These are phyloP conservation scores for Zymoseptoria pseudotritici DNA, from an alignment of 2,329 filamentous ascomycete species.

Conservation along the genomic window DNA sequence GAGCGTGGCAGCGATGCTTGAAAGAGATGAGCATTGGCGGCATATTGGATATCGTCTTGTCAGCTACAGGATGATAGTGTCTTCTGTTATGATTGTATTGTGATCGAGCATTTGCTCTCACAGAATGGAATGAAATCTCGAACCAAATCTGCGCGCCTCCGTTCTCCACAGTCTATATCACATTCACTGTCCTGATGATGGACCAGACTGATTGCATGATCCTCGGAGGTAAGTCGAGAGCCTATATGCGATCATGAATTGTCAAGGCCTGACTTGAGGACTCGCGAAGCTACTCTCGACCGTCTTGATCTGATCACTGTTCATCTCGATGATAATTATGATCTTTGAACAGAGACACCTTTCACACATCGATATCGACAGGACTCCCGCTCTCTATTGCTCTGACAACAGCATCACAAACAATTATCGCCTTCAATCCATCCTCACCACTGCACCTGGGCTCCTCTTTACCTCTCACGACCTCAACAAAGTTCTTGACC, in stretches of 20 bases:
- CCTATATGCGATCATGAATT: too few relatives aligned
- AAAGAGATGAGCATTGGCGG: not conserved
- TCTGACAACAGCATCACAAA: constrained; percentile 46
- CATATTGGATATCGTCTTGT: not conserved
- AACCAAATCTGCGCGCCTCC: not conserved
- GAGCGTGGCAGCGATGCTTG: constrained; percentile 14
- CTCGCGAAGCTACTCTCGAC: too few relatives aligned
- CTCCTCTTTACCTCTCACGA: constrained; percentile 37
- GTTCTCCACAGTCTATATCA: not conserved
- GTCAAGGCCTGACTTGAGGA: too few relatives aligned
- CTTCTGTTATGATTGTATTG: not conserved
- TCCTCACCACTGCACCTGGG: constrained; percentile 44
- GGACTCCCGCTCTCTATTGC: constrained; percentile 33
- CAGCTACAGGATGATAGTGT: not conserved
- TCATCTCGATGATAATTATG: too few relatives aligned
- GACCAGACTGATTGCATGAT: too few relatives aligned
- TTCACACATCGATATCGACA: constrained; percentile 8
- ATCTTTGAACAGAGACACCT: not conserved
- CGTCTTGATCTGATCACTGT: too few relatives aligned
- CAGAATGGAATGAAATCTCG: constrained; percentile 1
- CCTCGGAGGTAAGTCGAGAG: too few relatives aligned
- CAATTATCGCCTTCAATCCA: constrained; percentile 45
- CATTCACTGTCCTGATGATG: too few relatives aligned
- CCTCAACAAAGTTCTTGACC: constrained; percentile 44
- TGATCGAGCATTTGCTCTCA: constrained; percentile 15